Base-by-base conservation (phyloP, 164 flowering plant species). In the Cinnamomum micranthum region DNA sequence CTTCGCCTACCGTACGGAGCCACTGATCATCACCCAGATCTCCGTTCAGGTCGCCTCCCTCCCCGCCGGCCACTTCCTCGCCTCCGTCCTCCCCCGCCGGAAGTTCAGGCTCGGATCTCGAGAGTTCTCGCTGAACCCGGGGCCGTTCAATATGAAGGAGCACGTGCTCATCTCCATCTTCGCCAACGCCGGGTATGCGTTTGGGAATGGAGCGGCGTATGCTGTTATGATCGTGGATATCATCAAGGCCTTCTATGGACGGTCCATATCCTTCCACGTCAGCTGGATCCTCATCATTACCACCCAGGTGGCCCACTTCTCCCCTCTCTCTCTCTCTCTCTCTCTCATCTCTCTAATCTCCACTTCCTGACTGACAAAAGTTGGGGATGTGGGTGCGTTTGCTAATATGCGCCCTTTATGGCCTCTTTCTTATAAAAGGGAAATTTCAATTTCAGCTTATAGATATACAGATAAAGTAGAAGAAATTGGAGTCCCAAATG, bases 101-200 rank as follows among this genome's bases (percentile, higher is more conserved):
- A 74, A 75, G 83, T 88, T 90, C 77, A 50, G 77, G 69, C 3
- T 82, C 2, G 88, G 90, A 20, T 51, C 80, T 13, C 58, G 47
- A 63, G 65, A 28, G 73, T 83, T 90, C 27, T 86, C 91, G 2
- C 80, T 91, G 25, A 91, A 90, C 80, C 89, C 94, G 27, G 97
- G 93, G 1, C 92, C 92, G 31, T 90, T 91, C 77, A 91, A 88
- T 79, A 83, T 88, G 83, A 91, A 91, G 80, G 97, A 91, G 79
- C 93, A 90, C 71, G 97, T 91, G 2, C 81, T 91, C 11, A 87
- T 91, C 7, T 74, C 91, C 7, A 90, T 91, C 35, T 91, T 91
- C 70, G 96, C 96, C 14, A 90, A 90, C 68, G 96, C 96, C 15
- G 93, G 96, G 0, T 82, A 80, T 63, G 96, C 90, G 2, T 91